Evolutionary conservation across 768 basidiomycete genomes (phyloP).

Genomic region (Tricholoma bakamatsutake): DNA sequence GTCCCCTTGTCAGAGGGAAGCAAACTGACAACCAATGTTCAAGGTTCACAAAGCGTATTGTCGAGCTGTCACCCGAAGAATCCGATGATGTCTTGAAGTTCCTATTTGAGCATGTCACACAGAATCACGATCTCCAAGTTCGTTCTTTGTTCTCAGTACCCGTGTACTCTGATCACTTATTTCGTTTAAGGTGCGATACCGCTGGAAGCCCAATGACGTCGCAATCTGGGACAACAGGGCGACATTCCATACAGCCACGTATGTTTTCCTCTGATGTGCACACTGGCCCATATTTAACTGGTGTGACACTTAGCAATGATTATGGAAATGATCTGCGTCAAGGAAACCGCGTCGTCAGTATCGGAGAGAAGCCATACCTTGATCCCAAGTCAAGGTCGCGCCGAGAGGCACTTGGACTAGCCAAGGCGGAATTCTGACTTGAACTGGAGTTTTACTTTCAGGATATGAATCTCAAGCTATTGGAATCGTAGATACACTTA

Average conservation of each 20-base stretch:
- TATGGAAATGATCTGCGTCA: slow-evolving; percentile 26
- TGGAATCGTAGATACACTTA: too few relatives aligned
- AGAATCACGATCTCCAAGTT: slow-evolving; percentile 55
- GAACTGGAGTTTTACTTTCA: not conserved
- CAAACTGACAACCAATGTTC: not conserved
- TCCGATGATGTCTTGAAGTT: slow-evolving; percentile 44
- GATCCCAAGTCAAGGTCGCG: slow-evolving; percentile 14
- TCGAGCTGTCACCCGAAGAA: slow-evolving; percentile 48
- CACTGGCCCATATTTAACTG: not conserved
- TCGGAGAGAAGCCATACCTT: slow-evolving; percentile 14
- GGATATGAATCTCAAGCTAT: too few relatives aligned
- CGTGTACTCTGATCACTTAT: not conserved
- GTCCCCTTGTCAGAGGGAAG: not conserved
- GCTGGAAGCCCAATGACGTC: slow-evolving; percentile 45
- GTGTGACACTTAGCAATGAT: slow-evolving; percentile 23
- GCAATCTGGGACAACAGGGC: slow-evolving; percentile 61
- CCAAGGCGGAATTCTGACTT: not conserved
- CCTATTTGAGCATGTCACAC: slow-evolving; percentile 42
- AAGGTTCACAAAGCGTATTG: slow-evolving; percentile 51
- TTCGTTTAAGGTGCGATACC: slow-evolving; percentile 36
- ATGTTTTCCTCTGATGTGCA: slow-evolving; percentile 6
- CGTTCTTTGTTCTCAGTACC: not conserved
- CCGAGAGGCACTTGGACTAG: slow-evolving; percentile 7
- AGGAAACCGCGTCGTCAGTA: slow-evolving; percentile 39
- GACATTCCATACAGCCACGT: slow-evolving; percentile 44